phyloP scores from a whole-genome alignment of 495 filamentous ascomycete genomes.

The Xylaria acuta region DNA sequence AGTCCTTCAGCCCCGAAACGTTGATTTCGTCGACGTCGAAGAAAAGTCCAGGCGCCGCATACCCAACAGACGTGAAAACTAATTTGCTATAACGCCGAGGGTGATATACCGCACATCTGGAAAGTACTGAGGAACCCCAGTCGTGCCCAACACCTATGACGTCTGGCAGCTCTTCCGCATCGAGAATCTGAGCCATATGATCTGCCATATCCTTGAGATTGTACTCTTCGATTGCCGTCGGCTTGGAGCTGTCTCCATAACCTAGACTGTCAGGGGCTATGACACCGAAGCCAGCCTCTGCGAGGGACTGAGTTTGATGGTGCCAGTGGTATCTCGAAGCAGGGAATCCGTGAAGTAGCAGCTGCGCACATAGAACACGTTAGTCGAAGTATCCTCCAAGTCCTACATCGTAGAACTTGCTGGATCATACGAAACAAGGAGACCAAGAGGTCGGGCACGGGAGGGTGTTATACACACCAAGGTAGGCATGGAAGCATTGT shows the following conservation, averaged over 20 bases:
- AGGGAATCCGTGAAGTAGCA: constrained; percentile 50
- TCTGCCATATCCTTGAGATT: constrained; percentile 38
- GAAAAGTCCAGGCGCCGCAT: constrained; percentile 19
- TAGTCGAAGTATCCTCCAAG: too few species aligned
- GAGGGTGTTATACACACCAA: too few species aligned
- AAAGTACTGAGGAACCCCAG: constrained; percentile 36
- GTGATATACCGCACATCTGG: constrained; percentile 21
- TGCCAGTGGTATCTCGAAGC: constrained; percentile 48
- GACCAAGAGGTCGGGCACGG: too few species aligned
- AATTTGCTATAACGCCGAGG: constrained; percentile 26
- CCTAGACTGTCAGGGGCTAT: constrained; percentile 54
- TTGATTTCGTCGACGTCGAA: constrained; percentile 31
- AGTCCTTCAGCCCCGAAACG: constrained; percentile 6
- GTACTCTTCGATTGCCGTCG: constrained; percentile 41
- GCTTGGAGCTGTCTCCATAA: constrained; percentile 52
- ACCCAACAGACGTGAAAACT: constrained; percentile 31
- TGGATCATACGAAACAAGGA: too few species aligned
- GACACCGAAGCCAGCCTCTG: constrained; percentile 45
- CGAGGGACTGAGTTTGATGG: constrained; percentile 45
- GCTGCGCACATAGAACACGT: too few species aligned
- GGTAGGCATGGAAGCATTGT: constrained; percentile 22
- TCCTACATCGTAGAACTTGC: too few species aligned
- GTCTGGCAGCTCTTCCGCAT: constrained; percentile 30
- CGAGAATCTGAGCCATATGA: constrained; percentile 44
- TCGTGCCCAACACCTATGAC: constrained; percentile 46